These are phyloP conservation scores for Beauveria scarabaeidicola DNA, from an alignment of 2,329 filamentous ascomycete genomes.

Conservation along the genomic window DNA sequence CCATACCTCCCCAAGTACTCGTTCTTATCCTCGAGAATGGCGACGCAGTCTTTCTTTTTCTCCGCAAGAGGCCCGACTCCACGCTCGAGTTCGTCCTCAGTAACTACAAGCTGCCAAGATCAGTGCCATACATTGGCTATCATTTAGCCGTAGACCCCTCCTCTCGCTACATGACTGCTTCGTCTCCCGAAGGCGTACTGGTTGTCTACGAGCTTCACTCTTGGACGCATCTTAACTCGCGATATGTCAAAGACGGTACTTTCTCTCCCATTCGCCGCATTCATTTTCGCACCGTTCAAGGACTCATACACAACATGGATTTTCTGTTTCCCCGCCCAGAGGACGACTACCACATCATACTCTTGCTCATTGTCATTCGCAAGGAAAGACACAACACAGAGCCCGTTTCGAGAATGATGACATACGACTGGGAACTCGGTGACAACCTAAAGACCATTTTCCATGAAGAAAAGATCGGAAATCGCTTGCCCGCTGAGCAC, in stretches of 20 bases:
- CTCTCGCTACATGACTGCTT: slow-evolving; percentile 59
- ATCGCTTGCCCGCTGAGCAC: slow-evolving; percentile 40
- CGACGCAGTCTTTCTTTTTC: slow-evolving; percentile 69
- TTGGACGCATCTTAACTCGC: slow-evolving; percentile 40
- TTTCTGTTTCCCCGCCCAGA: slow-evolving; percentile 67
- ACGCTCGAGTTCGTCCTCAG: slow-evolving; percentile 52
- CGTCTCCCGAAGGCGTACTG: slow-evolving; percentile 61
- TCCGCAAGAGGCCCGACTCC: slow-evolving; percentile 37
- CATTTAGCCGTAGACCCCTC: slow-evolving; percentile 71
- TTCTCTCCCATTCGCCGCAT: slow-evolving; percentile 50
- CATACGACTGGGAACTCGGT: slow-evolving; percentile 53
- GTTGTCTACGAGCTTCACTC: slow-evolving; percentile 62
- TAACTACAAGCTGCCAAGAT: slow-evolving; percentile 49
- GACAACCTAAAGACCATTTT: slow-evolving; percentile 39
- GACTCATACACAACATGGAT: slow-evolving; percentile 75
- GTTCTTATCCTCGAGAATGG: slow-evolving; percentile 67
- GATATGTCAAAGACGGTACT: slow-evolving; percentile 34
- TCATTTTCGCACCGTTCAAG: slow-evolving; percentile 45
- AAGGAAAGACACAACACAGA: slow-evolving; percentile 25
- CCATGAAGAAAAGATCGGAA: slow-evolving; percentile 38
- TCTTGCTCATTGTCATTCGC: slow-evolving; percentile 55
- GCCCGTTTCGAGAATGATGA: slow-evolving; percentile 39
- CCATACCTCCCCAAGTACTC: slow-evolving; percentile 65
- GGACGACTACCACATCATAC: slow-evolving; percentile 63
- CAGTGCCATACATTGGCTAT: slow-evolving; percentile 50